Conservation (phyloP, 176 grass and related monocot species). For the Triticum monococcum region DNA sequence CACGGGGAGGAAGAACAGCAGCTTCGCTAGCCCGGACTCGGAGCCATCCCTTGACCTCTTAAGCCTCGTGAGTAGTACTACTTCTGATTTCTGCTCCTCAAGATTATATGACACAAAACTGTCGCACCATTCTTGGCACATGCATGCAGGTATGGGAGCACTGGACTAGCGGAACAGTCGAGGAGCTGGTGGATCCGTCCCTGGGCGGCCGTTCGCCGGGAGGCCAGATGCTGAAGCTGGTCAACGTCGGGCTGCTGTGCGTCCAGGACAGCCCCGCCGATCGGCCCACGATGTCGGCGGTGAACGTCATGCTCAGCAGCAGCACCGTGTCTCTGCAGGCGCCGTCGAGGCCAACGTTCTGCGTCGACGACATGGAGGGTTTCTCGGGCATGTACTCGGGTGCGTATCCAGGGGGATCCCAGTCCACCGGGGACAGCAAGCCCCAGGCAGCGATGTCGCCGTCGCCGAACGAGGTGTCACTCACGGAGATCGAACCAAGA, state of each 20-base stretch:
- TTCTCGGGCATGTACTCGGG: neutral
- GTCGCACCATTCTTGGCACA: neutral
- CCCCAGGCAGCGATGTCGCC: neutral
- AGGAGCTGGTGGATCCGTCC: constrained; percentile 33
- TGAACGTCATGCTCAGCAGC: constrained; percentile 56
- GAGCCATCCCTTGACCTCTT: constrained; percentile 39
- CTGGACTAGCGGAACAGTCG: constrained; percentile 36
- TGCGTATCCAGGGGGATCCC: neutral
- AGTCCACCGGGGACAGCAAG: neutral
- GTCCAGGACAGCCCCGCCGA: constrained; percentile 56
- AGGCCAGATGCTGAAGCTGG: constrained; percentile 32
- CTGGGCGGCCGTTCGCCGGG: neutral
- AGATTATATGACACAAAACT: neutral
- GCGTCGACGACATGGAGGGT: constrained; percentile 8
- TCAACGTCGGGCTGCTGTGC: constrained; percentile 61
- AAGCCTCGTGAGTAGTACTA: constrained; percentile 32
- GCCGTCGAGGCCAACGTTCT: constrained; percentile 52
- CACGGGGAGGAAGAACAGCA: constrained; percentile 48
- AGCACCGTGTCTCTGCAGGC: constrained; percentile 36
- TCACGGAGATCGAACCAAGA: constrained; percentile 32
- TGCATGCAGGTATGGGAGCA: constrained; percentile 48
- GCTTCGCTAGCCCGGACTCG: neutral
- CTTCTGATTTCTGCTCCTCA: neutral
- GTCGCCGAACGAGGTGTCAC: neutral
- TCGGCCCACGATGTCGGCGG: constrained; percentile 50